Percentiles rank a stretch among this genome's conserved stretches.
Conservation (phyloP, 2,329 filamentous ascomycete species). For the Alternaria solani region DNA sequence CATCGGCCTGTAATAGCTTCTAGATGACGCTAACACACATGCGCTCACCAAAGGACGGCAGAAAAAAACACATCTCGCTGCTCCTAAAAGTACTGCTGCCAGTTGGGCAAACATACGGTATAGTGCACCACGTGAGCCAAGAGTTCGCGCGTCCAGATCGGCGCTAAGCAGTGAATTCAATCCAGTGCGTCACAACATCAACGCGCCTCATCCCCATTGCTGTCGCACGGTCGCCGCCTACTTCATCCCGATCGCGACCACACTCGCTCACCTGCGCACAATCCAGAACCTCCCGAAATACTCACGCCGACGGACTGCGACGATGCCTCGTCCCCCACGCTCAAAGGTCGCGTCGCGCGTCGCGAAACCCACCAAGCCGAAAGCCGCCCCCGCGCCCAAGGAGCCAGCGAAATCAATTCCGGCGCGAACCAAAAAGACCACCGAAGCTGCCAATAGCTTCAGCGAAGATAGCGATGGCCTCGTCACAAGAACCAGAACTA, state of each 20-base stretch:
- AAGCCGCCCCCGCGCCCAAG: slow-evolving; percentile 33
- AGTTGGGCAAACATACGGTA: not conserved
- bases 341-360: slow-evolving; percentile 50
- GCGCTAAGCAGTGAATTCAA: slow-evolving; percentile 24
- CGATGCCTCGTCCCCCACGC: slow-evolving; percentile 50
- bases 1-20: no score
- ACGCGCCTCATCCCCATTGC: slow-evolving; percentile 19
- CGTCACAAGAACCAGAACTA: slow-evolving; percentile 38
- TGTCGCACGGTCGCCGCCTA: slow-evolving; percentile 12
- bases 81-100: not conserved
- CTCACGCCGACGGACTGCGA: slow-evolving; percentile 11
- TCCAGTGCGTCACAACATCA: slow-evolving; percentile 22
- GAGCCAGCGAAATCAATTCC: slow-evolving; percentile 26
- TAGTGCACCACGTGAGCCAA: slow-evolving; percentile 18
- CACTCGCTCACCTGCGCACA: slow-evolving; percentile 17
- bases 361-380: slow-evolving; percentile 30
- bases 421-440: slow-evolving; percentile 23
- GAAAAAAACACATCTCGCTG: not conserved
- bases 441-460: slow-evolving; percentile 30
- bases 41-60: not conserved
- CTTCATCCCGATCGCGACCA: slow-evolving; percentile 5
- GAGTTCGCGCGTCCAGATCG: slow-evolving; percentile 19
- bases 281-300: not conserved
- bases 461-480: slow-evolving; percentile 51
- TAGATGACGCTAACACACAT: not conserved